phyloP scores from a whole-genome alignment of 441 rosid genomes.

The Omphalea diandra region DNA sequence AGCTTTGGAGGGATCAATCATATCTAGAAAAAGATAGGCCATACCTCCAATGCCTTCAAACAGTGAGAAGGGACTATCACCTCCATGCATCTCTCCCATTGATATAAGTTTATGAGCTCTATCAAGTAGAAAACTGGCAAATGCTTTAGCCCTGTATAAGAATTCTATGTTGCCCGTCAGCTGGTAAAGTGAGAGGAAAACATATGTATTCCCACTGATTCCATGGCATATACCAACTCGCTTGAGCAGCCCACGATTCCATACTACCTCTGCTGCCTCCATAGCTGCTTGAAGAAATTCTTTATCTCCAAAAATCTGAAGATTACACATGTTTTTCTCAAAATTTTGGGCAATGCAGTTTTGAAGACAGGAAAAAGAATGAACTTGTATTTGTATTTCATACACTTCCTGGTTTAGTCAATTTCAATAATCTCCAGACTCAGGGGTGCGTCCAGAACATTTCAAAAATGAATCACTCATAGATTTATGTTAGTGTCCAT shows the following conservation, averaged over 20 bases:
- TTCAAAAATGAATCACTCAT: neutral
- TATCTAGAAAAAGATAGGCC: conserved; percentile 69
- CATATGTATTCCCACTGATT: conserved; percentile 56
- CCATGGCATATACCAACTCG: conserved; percentile 71
- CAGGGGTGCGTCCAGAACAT: neutral
- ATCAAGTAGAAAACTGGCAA: conserved; percentile 58
- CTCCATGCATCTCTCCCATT: conserved; percentile 61
- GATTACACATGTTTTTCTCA: neutral
- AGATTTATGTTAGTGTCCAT: too few relatives aligned
- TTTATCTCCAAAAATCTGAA: conserved; percentile 47
- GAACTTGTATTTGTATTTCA: neutral
- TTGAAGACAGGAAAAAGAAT: neutral
- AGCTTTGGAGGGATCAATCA: conserved; percentile 56
- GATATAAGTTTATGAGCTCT: conserved; percentile 48
- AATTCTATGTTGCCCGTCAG: conserved; percentile 42
- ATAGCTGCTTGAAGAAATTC: conserved; percentile 57
- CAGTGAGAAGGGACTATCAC: conserved; percentile 55
- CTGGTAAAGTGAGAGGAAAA: conserved; percentile 51
- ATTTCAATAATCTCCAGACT: neutral
- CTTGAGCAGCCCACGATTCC: conserved; percentile 61
- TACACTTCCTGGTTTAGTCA: neutral
- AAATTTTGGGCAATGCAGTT: neutral
- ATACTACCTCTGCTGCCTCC: conserved; percentile 58
- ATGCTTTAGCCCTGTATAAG: conserved; percentile 58
- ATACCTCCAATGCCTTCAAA: too few relatives aligned